Evolutionary conservation across 1,284 basidiomycete species (phyloP), one percentile per base, ranked within the genome.

Genomic region (Malassezia globosa): DNA sequence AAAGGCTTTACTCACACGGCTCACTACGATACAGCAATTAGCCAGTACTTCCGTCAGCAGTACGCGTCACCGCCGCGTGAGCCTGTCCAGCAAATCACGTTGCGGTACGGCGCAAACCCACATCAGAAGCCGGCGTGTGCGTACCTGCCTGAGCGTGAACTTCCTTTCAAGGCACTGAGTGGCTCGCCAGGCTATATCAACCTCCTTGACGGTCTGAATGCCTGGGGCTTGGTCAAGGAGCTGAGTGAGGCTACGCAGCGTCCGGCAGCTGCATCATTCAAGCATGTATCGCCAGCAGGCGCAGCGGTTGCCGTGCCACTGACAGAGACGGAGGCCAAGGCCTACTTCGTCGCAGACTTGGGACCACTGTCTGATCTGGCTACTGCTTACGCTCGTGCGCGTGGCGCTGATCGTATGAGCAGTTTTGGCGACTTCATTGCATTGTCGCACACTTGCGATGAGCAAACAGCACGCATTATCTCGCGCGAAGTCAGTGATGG

Each of bases 151-250:
- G 79, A 84, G 49, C 89, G 89, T 42, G 81, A 83, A 66, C 78
- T 99, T 55, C 92, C 94, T 23, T 90, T 97, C 79, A 94, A 85
- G 77, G 90, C 84, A 35, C 78, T 97, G 16, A 83, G 81, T 61
- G 94, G 94, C 19, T 90, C 90, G 22, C 94, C 92, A 7, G 94
- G 92, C 35, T 97, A 96, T 75, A 97, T 99, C 78, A 97, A 99
- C 77, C 80, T 97, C n/a, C 79, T 99, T 49, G 94, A 97, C 67
- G 89, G 88, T 0, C 80, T 99, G 66, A 96, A 96, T 75, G 92
- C 92, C 7, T 99, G 85, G 73, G 92, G 87, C 0, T 81, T 99
- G 40, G 92, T 99, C 55, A 87, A 84, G 69, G 92, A 99, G 73
- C 80, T 99, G 8, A 82, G 88, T 42, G 83, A 82, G 61, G 85